Evolutionary conservation across 176 grass and related monocot species (phyloP).

Genomic region (Carex myosuroides): DNA sequence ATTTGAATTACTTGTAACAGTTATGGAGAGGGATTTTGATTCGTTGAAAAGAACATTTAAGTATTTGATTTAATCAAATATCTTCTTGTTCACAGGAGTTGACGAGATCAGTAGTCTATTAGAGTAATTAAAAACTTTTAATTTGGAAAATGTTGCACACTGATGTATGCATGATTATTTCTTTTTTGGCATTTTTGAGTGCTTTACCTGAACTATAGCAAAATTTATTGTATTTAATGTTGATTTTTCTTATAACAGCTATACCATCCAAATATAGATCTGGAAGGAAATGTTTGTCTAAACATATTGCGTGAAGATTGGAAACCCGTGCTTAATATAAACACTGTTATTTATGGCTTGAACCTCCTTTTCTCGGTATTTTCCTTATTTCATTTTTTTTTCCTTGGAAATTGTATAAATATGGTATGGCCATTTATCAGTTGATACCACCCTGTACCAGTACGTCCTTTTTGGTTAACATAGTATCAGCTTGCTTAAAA

Average conservation of each 20-base stretch:
- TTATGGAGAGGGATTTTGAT: neutral
- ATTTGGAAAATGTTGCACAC: no score
- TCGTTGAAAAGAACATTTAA: neutral
- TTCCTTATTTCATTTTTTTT: neutral
- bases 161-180: neutral
- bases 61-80: no score
- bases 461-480: no score
- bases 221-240: slow-evolving; percentile 10
- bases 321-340: slow-evolving; percentile 71
- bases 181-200: neutral
- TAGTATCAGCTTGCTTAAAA: neutral
- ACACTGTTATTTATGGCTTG: slow-evolving; percentile 61
- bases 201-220: neutral
- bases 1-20: neutral
- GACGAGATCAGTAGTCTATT: no score
- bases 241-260: slow-evolving; percentile 28
- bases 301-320: slow-evolving; percentile 74
- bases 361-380: slow-evolving; percentile 63
- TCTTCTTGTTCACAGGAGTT: no score
- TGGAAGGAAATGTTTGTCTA: slow-evolving; percentile 75
- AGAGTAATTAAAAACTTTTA: no score
- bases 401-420: neutral
- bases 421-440: neutral
- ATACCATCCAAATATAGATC: slow-evolving; percentile 76
- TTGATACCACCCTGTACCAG: neutral